Evolutionary conservation across 148 eudicot genomes (phyloP), one percentile per base, ranked within the genome.

Genomic region (Chenopodium album): DNA sequence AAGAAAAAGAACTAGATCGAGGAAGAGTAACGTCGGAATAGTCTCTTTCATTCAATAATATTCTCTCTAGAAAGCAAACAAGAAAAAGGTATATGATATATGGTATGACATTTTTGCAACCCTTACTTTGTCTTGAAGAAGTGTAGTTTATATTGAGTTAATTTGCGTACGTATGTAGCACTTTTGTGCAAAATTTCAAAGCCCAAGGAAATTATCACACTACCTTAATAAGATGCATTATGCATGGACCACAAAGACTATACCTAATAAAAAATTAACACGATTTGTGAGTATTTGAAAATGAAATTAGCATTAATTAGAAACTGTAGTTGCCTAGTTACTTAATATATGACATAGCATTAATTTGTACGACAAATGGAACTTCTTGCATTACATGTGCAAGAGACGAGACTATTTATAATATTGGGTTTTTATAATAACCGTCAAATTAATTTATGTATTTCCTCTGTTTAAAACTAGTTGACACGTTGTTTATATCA

Each of bases 131-230:
- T 48, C 16, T 65, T 19, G 75, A 65, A 64, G 44, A 76, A 23
- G 84, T 7, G 10, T 60, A 52, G 78, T 73, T 37, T 84, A 80
- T 84, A 84, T 81, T 77, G 50, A 80, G 83, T 77, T 71, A 73
- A 71, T 60, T 84, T 80, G 77, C 77, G 13, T 65, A 84, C 81
- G 68, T 77, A 76, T 56, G 68, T 77, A 67, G 65, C 78, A 77
- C 48, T 28, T 68, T 74, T 37, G 71, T 63, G 84, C 78, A 84
- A 84, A 84, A 67, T 60, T 77, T 81, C 62, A 84, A 72, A 77
- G 80, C 75, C 52, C 32, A 4, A 64, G 77, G 75, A 56, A 23
- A 78, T 76, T 8, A 44, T 60, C 82, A 80, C 50, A 65, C 32
- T 73, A 54, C 84, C 78, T 69, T 71, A 76, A 56, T 14, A 71